Base-by-base conservation (phyloP, 2,329 filamentous ascomycete genomes). In the Scorias spongiosa region DNA sequence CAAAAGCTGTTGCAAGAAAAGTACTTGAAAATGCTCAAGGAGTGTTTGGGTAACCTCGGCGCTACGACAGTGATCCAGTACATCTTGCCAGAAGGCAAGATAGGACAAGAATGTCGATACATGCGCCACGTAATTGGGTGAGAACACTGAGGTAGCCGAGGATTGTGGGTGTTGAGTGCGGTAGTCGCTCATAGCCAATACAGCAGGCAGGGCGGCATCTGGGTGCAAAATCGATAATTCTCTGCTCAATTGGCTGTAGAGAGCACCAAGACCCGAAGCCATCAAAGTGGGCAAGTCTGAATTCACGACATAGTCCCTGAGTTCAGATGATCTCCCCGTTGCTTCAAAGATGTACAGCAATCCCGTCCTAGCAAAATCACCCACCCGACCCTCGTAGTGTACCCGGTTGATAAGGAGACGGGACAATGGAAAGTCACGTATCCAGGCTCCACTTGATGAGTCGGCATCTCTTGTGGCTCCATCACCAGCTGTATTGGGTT, bases 221-320 rank as follows among this genome's bases (percentile, higher is more conserved):
- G 76, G 72, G 59, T 88, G 78, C 48, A 87, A 74, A 50, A 94
- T 81, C 43, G 89, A 83, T 47, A 93, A 70, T 66, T 94, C 87
- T 67, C 75, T 72, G 60, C 76, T 80, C 47, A 82, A 63, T 54
- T 81, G 77, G 54, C 78, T 82, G 60, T 82, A 82, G 57, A 71
- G 75, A 9, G 78, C 91, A 12, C 91, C 91, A 1, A 98, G 67
- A 0, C 91, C 91, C 0, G 87, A 96, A 2, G 91, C 91, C 91
- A 98, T 96, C 50, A 96, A 70, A 0, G 91, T 96, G 10, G 91
- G 91, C 42, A 98, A 70, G 60, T 98, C 91, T 61, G 89, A 95
- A 59, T 94, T 88, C 40, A 96, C 86, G 50, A 98, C 84, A 91
- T 91, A 98, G 56, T 86, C 84, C 65, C 98, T 91, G 46, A 98